These are phyloP conservation scores for Colletotrichum phormii DNA, from an alignment of 2,329 filamentous ascomycete species.

Conservation along the genomic window DNA sequence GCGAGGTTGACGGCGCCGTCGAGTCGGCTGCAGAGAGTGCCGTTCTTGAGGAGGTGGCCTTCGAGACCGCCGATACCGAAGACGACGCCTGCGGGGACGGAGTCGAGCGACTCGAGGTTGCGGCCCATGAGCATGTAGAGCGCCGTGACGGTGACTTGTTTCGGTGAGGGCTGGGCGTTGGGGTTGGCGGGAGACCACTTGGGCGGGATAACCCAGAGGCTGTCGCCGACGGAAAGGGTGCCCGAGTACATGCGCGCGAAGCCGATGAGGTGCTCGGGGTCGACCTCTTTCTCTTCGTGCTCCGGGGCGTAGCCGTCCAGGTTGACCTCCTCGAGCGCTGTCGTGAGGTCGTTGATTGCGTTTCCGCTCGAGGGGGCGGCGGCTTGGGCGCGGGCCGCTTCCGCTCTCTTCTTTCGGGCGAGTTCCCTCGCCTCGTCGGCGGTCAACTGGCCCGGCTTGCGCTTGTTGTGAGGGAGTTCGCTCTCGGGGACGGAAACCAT, in stretches of 20 bases:
- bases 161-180: constrained; percentile 76
- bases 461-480: constrained; percentile 88
- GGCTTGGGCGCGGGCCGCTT: constrained; percentile 84
- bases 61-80: constrained; percentile 95
- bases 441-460: constrained; percentile 77
- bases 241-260: constrained; percentile 96
- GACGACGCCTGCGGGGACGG: constrained; percentile 92
- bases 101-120: constrained; percentile 82
- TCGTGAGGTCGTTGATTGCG: constrained; percentile 67
- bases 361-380: constrained; percentile 57
- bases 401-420: constrained; percentile 87
- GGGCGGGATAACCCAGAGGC: constrained; percentile 89
- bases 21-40: constrained; percentile 88
- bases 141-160: constrained; percentile 86
- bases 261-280: constrained; percentile 90
- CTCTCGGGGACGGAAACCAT: constrained; percentile 97
- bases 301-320: constrained; percentile 64
- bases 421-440: constrained; percentile 92
- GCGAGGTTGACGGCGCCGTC: constrained; percentile 92
- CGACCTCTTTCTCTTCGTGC: constrained; percentile 68
- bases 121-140: constrained; percentile 97
- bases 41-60: constrained; percentile 94
- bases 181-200: constrained; percentile 90
- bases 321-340: constrained; percentile 70
- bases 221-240: constrained; percentile 87